Base-by-base conservation (phyloP, 2,329 filamentous ascomycete species). In the Penicillium sp. region DNA sequence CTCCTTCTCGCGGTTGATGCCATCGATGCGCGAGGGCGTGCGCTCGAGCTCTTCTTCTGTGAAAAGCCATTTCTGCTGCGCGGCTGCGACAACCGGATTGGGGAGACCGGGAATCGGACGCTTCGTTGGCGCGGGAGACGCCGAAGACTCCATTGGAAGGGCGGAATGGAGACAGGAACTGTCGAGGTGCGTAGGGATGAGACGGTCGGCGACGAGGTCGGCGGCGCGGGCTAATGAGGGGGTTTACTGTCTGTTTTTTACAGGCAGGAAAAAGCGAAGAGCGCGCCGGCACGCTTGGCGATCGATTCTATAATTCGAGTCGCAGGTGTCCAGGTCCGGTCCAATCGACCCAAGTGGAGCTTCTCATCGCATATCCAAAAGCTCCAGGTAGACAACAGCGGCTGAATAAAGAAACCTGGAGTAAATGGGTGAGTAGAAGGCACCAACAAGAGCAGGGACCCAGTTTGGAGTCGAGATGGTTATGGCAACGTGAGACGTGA, bases 31-130 rank as follows among this genome's bases (percentile, higher is more conserved):
- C 46, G 90, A 94, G 0, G 94, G 94, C 6, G 90, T 88, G 66
- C 87, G 89, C 47, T 83, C 76, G 24, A 95, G 81, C 74, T 99
- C 94, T 43, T 90, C 86, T 41, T 88, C 81, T 13, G 87, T 89
- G 69, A 96, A 97, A 49, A 90, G 81, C 94, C 94, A 99, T 79
- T 97, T 92, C 60, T 78, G 74, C 66, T 86, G 81, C 38, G 77
- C 74, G 55, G 80, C 77, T 42, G 76, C 73, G 46, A 85, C 74
- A 44, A 83, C 75, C 4, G 63, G 73, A 62, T 74, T 79, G 53
- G 71, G 74, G 25, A 69, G 71, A 39, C 62, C 66, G 30, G 72
- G 71, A 31, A 72, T 64, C 24, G 64, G 65, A 48, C 59, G 64
- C 48, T 61, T 60, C 16, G 55, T 48, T 25, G 58, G 51, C 42